A percentile compares a stretch with the other conserved stretches of the same genome.
Evolutionary conservation across 1,284 basidiomycete genomes (phyloP).

Genomic region (Fistulinella staudtii): DNA sequence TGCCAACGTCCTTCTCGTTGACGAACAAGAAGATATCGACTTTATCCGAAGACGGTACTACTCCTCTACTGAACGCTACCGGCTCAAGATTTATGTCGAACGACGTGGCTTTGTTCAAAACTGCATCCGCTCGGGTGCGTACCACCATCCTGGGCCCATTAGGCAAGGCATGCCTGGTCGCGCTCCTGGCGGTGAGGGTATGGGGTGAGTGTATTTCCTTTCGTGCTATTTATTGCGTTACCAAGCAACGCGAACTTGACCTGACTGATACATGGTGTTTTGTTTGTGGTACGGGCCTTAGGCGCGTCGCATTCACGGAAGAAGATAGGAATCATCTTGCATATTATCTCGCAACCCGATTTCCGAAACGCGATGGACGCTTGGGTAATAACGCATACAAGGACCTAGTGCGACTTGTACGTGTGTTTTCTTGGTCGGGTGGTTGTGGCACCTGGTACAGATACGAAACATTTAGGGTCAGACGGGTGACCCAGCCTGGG

Average conservation of each 20-base stretch:
- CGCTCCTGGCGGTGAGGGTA: background rate
- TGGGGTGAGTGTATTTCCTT: conserved; percentile 6
- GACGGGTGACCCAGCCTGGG: conserved; percentile 32
- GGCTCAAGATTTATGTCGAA: conserved; percentile 22
- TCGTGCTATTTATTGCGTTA: too few species aligned
- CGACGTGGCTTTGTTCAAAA: conserved; percentile 20
- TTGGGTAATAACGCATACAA: conserved; percentile 42
- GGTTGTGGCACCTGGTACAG: background rate
- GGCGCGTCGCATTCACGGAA: conserved; percentile 24
- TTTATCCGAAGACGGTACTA: conserved; percentile 27
- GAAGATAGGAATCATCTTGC: conserved; percentile 23
- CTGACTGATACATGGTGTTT: background rate
- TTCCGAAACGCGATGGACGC: conserved; percentile 34
- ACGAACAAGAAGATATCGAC: conserved; percentile 24
- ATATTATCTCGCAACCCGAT: conserved; percentile 26
- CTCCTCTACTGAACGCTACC: conserved; percentile 13
- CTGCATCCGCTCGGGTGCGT: conserved; percentile 16
- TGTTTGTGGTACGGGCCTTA: background rate
- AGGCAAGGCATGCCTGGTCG: conserved; percentile 27
- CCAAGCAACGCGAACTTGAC: too few species aligned
- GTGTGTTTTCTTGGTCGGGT: background rate
- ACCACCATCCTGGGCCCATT: conserved; percentile 11
- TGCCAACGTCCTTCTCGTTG: conserved; percentile 28
- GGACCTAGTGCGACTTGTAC: conserved; percentile 28
- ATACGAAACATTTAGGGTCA: conserved; percentile 6